phyloP scores from a whole-genome alignment of 1,139 yeast species.

The Candida pseudoviswanathii region DNA sequence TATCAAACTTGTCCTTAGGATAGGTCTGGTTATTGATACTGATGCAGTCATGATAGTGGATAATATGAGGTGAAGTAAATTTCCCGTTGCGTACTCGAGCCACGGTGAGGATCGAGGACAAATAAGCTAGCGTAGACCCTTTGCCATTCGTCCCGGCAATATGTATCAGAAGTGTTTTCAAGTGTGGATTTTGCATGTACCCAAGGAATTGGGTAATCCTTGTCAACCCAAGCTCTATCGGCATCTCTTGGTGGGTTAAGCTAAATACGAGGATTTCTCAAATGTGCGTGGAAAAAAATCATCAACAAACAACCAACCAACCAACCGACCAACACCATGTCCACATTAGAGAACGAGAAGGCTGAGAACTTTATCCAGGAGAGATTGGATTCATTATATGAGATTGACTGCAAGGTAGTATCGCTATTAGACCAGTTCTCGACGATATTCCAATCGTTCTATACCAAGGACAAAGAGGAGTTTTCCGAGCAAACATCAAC shows the following conservation, averaged over 20 bases:
- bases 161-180: slow-evolving; percentile 63
- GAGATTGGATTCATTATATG: slow-evolving; percentile 46
- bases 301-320: background rate
- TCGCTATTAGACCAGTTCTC: slow-evolving; percentile 44
- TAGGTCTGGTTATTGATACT: slow-evolving; percentile 64
- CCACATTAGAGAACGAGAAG: slow-evolving; percentile 17
- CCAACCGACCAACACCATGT: slow-evolving; percentile 4
- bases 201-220: slow-evolving; percentile 59
- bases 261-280: background rate
- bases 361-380: slow-evolving; percentile 41
- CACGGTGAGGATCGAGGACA: slow-evolving; percentile 60
- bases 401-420: slow-evolving; percentile 48
- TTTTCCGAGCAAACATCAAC: slow-evolving; percentile 33
- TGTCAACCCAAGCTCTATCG: slow-evolving; percentile 62
- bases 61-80: slow-evolving; percentile 85
- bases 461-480: slow-evolving; percentile 26
- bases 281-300: background rate
- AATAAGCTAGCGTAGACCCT: slow-evolving; percentile 84
- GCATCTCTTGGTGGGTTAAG: slow-evolving; percentile 23
- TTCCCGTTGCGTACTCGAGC: slow-evolving; percentile 62
- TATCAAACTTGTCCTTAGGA: slow-evolving; percentile 44
- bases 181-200: slow-evolving; percentile 70
- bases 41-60: slow-evolving; percentile 74
- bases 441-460: slow-evolving; percentile 42
- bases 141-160: slow-evolving; percentile 96